These are phyloP conservation scores for Raphanus raphanistrum DNA, from an alignment of 345 rosid species.

Conservation along the genomic window DNA sequence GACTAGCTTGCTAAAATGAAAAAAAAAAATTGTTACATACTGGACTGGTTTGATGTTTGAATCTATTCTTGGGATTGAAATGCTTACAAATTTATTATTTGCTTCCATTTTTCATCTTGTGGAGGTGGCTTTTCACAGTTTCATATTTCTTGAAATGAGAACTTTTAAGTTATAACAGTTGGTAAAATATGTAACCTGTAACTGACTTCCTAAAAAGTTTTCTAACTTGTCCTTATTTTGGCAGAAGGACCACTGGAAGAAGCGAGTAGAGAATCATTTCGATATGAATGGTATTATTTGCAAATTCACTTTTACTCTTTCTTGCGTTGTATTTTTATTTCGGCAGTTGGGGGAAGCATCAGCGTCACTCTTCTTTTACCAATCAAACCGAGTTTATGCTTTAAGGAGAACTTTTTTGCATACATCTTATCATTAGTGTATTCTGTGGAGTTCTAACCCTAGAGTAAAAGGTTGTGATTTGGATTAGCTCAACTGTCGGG, in stretches of 20 bases:
- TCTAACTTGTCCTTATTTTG: slow-evolving; percentile 34
- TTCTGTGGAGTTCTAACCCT: slow-evolving; percentile 16
- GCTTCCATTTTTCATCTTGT: slow-evolving; percentile 14
- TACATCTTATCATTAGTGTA: slow-evolving; percentile 1
- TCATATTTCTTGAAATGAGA: slow-evolving; percentile 21
- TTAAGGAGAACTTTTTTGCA: not conserved
- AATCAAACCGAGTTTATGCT: not conserved
- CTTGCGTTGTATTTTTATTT: slow-evolving; percentile 9
- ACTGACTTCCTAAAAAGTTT: slow-evolving; percentile 12
- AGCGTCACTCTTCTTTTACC: not conserved
- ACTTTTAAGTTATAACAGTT: slow-evolving; percentile 3
- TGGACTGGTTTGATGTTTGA: slow-evolving; percentile 20
- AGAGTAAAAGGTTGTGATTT: slow-evolving; percentile 18
- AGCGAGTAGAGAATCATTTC: slow-evolving; percentile 72
- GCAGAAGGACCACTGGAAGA: slow-evolving; percentile 80
- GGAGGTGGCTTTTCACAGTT: slow-evolving; percentile 19
- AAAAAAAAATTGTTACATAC: slow-evolving; percentile 12
- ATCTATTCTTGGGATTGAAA: slow-evolving; percentile 4
- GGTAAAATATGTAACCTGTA: slow-evolving; percentile 8
- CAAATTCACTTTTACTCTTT: slow-evolving; percentile 35
- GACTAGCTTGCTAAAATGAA: slow-evolving; percentile 22
- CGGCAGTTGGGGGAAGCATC: not conserved
- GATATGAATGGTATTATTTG: slow-evolving; percentile 76
- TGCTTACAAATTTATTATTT: not conserved
- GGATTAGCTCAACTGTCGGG: slow-evolving; percentile 3